Evolutionary conservation across 2,329 filamentous ascomycete species (phyloP), one percentile per base, ranked within the genome.

Genomic region (Septoria petroselini): DNA sequence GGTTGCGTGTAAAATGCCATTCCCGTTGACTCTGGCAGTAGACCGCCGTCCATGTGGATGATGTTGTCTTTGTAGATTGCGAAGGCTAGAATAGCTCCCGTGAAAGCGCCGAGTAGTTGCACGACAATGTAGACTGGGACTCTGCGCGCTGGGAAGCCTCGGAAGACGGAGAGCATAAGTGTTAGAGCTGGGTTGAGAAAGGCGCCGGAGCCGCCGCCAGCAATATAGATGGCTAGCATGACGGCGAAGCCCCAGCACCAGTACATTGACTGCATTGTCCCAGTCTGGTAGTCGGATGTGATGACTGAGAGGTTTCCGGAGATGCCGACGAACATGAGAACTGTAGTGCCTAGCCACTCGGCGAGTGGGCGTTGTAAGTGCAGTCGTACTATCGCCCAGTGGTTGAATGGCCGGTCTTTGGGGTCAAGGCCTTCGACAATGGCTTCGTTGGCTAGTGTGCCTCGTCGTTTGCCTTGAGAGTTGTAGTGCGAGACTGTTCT

Each of bases 291-390:
- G 21, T 57, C 38, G 54, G 75, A 77, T 21, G 74, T 73, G 1
- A 73, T 55, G 68, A 75, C 57, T 7, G 48, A 53, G 29, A 69
- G 53, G 53, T 65, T 62, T 44, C 60, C 54, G 47, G 48, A 54
- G 3, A 59, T 48, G 17, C 61, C 57, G n/a, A 55, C 49, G 40
- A 58, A 54, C 30, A 63, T 49, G 48, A 59, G 48, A 31, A 60
- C 48, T 1, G 58, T 74, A 66, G 72, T 74, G 68, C 72, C 76
- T 18, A 75, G 72, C 73, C 75, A 77, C 18, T 87, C 84, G 1
- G 82, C 81, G 52, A 86, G 80, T 1, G 76, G 77, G 50, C 85
- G 81, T 55, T 77, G 76, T 35, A 78, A 70, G 29, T 69, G 61
- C 12, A 71, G 66, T 21, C 82, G 74, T 35, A 81, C 64, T 35